A percentile compares a stretch with the other conserved stretches of the same genome.
Conservation (phyloP, 495 filamentous ascomycete genomes). For the Penicillium tannophilum region DNA sequence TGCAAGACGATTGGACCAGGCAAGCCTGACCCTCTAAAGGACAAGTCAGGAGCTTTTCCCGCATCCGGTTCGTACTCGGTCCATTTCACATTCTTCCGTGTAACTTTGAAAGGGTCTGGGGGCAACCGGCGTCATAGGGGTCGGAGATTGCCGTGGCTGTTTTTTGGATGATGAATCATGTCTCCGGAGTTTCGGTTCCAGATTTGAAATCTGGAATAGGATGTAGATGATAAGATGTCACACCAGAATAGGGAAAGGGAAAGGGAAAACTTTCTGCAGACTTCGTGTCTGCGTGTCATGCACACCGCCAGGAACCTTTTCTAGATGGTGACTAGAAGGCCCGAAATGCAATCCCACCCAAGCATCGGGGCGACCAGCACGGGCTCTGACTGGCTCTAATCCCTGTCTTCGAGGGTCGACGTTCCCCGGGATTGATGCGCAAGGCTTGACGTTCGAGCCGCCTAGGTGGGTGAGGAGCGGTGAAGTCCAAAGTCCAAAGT, state of each 20-base stretch:
- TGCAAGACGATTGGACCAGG: conserved; percentile 5
- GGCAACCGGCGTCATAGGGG: conserved; percentile 8
- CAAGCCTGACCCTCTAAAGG: conserved; percentile 11
- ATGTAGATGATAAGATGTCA: conserved; percentile 8
- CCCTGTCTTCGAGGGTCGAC: conserved; percentile 14
- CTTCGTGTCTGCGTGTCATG: conserved; percentile 17
- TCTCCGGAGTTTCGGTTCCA: not conserved
- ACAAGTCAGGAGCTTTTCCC: conserved; percentile 21
- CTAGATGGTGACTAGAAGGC: conserved; percentile 37
- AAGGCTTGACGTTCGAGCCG: conserved; percentile 27
- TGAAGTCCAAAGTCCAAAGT: conserved; percentile 20
- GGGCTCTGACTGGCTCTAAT: conserved; percentile 23
- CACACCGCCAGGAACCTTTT: conserved; percentile 38
- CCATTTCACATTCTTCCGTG: conserved; percentile 26
- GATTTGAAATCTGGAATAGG: not conserved
- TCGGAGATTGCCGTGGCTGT: conserved; percentile 27
- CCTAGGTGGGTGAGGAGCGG: conserved; percentile 26
- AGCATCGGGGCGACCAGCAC: conserved; percentile 24
- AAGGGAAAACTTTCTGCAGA: not conserved
- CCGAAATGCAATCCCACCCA: conserved; percentile 25
- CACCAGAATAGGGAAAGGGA: conserved; percentile 9
- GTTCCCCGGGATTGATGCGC: conserved; percentile 23
- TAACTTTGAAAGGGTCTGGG: conserved; percentile 19
- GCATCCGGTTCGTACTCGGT: conserved; percentile 24
- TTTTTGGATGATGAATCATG: not conserved